These are phyloP conservation scores for Gomphus bonarii DNA, from an alignment of 1,284 basidiomycete genomes.

Conservation along the genomic window DNA sequence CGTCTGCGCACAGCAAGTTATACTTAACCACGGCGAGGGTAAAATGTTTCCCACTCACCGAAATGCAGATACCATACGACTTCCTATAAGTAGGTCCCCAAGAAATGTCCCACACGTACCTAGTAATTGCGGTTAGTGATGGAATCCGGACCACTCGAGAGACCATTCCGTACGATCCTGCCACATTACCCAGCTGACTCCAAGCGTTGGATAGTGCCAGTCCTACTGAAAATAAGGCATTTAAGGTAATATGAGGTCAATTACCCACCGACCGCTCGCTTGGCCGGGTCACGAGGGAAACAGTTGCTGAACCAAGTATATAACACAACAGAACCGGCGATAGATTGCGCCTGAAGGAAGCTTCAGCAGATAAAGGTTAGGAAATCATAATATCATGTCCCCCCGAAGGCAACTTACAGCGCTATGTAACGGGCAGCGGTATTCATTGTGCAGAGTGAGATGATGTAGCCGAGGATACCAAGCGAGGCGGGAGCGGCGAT, in stretches of 20 bases:
- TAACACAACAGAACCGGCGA: constrained; percentile 59
- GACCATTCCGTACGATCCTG: constrained; percentile 55
- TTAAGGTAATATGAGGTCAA: not conserved
- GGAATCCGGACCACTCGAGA: not conserved
- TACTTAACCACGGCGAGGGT: not conserved
- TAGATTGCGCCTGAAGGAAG: constrained; percentile 70
- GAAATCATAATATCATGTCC: not conserved
- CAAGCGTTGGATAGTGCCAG: constrained; percentile 67
- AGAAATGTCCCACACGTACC: constrained; percentile 30
- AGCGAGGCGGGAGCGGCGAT: constrained; percentile 42
- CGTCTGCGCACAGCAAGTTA: not conserved
- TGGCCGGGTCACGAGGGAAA: constrained; percentile 55
- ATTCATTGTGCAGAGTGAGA: constrained; percentile 64
- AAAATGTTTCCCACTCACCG: constrained; percentile 14
- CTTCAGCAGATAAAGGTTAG: constrained; percentile 23
- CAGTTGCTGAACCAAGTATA: constrained; percentile 65
- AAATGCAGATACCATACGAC: constrained; percentile 43
- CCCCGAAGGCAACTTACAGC: constrained; percentile 34
- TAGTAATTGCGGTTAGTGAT: constrained; percentile 26
- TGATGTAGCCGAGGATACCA: constrained; percentile 61
- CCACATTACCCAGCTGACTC: constrained; percentile 64
- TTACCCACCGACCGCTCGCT: constrained; percentile 49
- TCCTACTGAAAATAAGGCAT: constrained; percentile 21
- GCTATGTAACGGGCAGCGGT: constrained; percentile 58
- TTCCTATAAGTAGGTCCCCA: constrained; percentile 34